Base-by-base conservation (phyloP, 352 stramenopile species). In the Globisporangium yorkense region DNA sequence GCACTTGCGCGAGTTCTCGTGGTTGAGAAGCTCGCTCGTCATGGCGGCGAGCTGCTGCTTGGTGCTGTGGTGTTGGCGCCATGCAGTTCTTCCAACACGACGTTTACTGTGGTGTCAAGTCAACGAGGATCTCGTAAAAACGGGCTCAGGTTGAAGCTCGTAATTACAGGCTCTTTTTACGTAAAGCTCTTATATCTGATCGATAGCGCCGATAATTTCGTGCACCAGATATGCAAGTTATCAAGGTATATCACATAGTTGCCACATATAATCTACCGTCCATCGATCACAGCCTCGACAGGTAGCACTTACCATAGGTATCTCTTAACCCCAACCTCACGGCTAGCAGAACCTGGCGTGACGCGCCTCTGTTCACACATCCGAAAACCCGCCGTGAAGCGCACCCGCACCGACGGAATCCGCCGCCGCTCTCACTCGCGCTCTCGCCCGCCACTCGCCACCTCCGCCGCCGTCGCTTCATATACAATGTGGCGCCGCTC, bases 401-500 rank as follows among this genome's bases (percentile, higher is more conserved):
- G 45, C 27, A 27, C 8, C 24, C 10, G 47, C 29, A 40, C 47
- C 29, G 47, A 45, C 50, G 13, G 50, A 41, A 43, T 55, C 50
- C 6, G 8, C 35, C 35, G 35, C 35, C 31, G 31, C 31, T 35
- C 29, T 27, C 50, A 20, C 43, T 31, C 33, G 29, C 31, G 27
- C 27, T 54, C 16, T 54, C 27, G 16, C 50, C n/a, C 10, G 8
- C 29, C 31, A 21, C 33, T 20, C 49, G 18, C 49, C 18, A 16
- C 20, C 20, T 20, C n/a, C 43, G n/a, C 21, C n/a, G 2, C 18
- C 1, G 43, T 16, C 44, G 8, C 41, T 2, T 21, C 33, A 40
- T 6, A 6, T 6, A 37, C 1, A 1, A 59, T 59, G 54, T 59
- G 54, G 54, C 54, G 54, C 51, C 46, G 45, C 31, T 63, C 53